Evolutionary conservation across 345 rosid genomes (phyloP), one percentile per base, ranked within the genome.

Genomic region (Corymbia maculata): DNA sequence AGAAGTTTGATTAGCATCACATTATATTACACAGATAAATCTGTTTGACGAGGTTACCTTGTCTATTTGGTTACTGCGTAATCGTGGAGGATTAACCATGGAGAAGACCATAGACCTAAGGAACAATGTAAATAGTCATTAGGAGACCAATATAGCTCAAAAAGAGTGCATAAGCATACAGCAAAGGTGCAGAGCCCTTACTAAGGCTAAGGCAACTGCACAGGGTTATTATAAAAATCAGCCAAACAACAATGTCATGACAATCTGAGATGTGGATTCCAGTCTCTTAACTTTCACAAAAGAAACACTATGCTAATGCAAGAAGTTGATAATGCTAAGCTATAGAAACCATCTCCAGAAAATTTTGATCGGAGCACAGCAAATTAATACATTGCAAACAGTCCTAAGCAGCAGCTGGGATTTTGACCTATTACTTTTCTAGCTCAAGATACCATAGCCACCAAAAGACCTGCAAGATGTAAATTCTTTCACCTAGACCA

Each of bases 31-130:
- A 21, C 86, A 13, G 51, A 30, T 79, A 64, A 68, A 55, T 64
- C 32, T 52, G 87, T 86, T 85, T 28, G 52, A 87, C 9, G 42
- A 49, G 12, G 85, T 92, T 93, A 97, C 99, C 98, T 95, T 95
- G 86, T 94, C 93, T 86, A 93, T 90, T 89, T 93, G 94, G 24
- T 95, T 89, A 86, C 50, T 92, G 88, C 86, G 94, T 90, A 91
- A 21, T 86, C 93, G 92, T 70, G 92, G 94, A 7, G 84, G 84
- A 75, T 21, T 42, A 11, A 3, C 22, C 84, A 75, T 75, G 49
- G 84, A 75, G 87, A 90, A 91, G 91, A 51, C 36, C 66, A 88
- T 88, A 91, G 91, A 96, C 98, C 96, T 57, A 85, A 89, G 88
- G 87, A 89, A 64, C 92, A 19, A 75, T 57, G 84, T n/a, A 91